These are phyloP conservation scores for Phytophthora vignae DNA, from an alignment of 352 stramenopile species.

Conservation along the genomic window DNA sequence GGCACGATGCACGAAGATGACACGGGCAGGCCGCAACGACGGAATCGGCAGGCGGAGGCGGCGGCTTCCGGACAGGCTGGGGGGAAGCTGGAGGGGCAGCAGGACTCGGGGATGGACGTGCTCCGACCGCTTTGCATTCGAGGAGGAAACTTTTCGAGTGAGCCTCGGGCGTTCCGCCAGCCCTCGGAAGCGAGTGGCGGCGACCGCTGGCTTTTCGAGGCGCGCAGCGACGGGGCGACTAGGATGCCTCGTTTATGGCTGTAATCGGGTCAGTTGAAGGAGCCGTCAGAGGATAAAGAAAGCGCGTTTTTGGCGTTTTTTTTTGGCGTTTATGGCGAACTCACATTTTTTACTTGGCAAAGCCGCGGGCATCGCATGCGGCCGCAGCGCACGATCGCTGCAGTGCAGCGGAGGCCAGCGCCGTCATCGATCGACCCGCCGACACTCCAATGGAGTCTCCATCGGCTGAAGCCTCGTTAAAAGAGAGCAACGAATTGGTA, in stretches of 20 bases:
- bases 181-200: constrained; percentile 19
- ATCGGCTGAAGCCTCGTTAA: no score
- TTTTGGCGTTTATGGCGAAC: no score
- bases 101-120: constrained; percentile 14
- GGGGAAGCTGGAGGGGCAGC: neutral
- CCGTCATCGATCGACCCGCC: neutral
- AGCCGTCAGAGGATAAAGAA: constrained; percentile 25
- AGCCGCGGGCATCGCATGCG: constrained; percentile 21
- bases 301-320: constrained; percentile 31
- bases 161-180: constrained; percentile 10
- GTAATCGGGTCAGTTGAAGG: constrained; percentile 26
- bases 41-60: constrained; percentile 9
- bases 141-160: constrained; percentile 45
- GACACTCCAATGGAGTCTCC: no score
- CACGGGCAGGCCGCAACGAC: constrained; percentile 8
- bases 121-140: constrained; percentile 43
- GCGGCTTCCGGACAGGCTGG: constrained; percentile 10
- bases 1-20: constrained; percentile 24
- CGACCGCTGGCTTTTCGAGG: constrained; percentile 28
- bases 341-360: constrained; percentile 6
- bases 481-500: no score
- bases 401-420: neutral
- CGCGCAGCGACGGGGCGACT: neutral
- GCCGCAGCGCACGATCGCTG: constrained; percentile 4
- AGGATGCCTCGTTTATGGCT: neutral